Evolutionary conservation across 371 early-diverging fungal genomes (phyloP).

Genomic region (Mucor sp.): DNA sequence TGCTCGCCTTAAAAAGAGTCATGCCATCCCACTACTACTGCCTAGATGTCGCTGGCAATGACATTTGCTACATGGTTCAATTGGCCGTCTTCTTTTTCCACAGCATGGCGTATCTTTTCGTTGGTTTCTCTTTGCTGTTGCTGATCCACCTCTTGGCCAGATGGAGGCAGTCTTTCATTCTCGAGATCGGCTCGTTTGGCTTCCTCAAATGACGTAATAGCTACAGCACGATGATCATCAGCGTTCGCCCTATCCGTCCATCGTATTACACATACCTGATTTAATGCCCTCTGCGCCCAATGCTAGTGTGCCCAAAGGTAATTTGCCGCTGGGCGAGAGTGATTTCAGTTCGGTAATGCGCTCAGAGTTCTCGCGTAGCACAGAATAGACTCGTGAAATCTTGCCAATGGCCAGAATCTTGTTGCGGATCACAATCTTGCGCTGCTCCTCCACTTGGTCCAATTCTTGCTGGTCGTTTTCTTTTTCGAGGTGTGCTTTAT

Average conservation of each 20-base stretch:
- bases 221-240: constrained; percentile 27
- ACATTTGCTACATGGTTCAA: constrained; percentile 50
- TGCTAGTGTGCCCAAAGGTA: constrained; percentile 85
- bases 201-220: constrained; percentile 90
- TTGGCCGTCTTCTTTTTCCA: constrained; percentile 43
- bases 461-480: not conserved
- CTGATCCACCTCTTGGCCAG: constrained; percentile 53
- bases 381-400: constrained; percentile 84
- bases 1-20: not conserved
- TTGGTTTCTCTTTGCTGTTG: constrained; percentile 53
- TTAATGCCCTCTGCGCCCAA: constrained; percentile 91
- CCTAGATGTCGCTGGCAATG: constrained; percentile 29
- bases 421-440: constrained; percentile 77
- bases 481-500: constrained; percentile 4
- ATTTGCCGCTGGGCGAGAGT: constrained; percentile 73
- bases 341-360: constrained; percentile 90
- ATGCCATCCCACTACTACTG: not conserved
- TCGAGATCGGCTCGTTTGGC: constrained; percentile 88
- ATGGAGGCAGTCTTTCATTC: constrained; percentile 93
- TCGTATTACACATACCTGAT: constrained; percentile 59
- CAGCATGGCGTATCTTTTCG: constrained; percentile 48
- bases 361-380: constrained; percentile 89
- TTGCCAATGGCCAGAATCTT: constrained; percentile 94
- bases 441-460: constrained; percentile 36
- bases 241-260: no score